Base-by-base conservation (phyloP, 2,329 filamentous ascomycete genomes). In the Pseudofabraea citricarpa region DNA sequence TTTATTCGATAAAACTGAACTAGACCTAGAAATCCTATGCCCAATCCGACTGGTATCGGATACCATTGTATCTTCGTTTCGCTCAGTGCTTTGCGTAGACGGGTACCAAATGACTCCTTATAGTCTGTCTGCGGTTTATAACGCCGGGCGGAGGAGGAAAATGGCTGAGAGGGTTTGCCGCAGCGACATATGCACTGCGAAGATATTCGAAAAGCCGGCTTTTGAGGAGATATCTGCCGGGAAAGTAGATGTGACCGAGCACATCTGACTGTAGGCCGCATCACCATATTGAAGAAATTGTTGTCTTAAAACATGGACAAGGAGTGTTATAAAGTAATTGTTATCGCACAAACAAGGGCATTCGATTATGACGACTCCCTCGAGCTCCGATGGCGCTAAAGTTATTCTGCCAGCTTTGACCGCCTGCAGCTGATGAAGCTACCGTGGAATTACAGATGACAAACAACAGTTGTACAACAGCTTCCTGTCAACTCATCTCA, bases 11-110 rank as follows among this genome's bases (percentile, higher is more conserved):
- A 83, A 52, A 85, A 72, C 52, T 87, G 82, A 44, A 77, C 71
- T 26, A 77, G 65, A 20, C 81, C 83, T 1, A 87, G 70, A 55
- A 86, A 83, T 35, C 70, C 80, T 53, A 87, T 77, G 23, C 84
- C 84, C 8, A 87, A 66, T 9, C 75, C 80, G 36, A 87, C 72
- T 12, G 84, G 83, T 48, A 87, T 87, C 7, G 81, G 80, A 61
- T 82, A 79, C 84, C 84, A 88, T 70, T 83, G 75, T 45, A 85
- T 72, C 54, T 77, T 83, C 24, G 83, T 87, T 29, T 75, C 72
- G 29, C 72, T 68, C 53, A 83, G 71, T 27, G 82, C 80, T 41
- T 71, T 71, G 29, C 75, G 68, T 40, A 83, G 64, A 50, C 79
- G 48, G n/a, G 49, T 54, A 6, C 54, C 48, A 48, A 61, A 62